Percentiles rank a stretch among this genome's conserved stretches.
Evolutionary conservation across 441 rosid genomes (phyloP).

Genomic region (Gossypium trilobum): DNA sequence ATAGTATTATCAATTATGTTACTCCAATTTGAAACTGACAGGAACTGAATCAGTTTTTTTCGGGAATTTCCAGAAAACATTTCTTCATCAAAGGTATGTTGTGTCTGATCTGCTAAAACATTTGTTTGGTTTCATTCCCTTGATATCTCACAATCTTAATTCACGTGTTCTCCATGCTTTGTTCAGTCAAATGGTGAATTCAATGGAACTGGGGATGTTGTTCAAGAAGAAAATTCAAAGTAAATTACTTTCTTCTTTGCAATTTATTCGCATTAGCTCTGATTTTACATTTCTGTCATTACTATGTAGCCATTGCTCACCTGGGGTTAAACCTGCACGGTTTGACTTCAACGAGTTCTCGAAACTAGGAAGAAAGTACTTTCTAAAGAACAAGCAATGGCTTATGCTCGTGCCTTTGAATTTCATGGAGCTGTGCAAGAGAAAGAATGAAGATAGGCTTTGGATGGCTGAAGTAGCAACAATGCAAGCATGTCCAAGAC

Average conservation of each 20-base stretch:
- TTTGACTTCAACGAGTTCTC: conserved; percentile 72
- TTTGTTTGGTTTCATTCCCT: conserved; percentile 5
- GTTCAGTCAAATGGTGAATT: conserved; percentile 38
- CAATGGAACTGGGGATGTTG: conserved; percentile 32
- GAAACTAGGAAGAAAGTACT: conserved; percentile 71
- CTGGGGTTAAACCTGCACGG: conserved; percentile 40
- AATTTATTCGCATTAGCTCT: neutral
- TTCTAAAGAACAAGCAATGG: conserved; percentile 94
- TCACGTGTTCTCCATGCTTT: conserved; percentile 22
- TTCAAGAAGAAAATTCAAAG: conserved; percentile 74
- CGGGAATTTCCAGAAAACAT: conserved; percentile 37
- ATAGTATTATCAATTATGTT: neutral
- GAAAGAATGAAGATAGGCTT: conserved; percentile 79
- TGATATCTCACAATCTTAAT: conserved; percentile 9
- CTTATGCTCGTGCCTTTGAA: conserved; percentile 82
- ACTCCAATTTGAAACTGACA: conserved; percentile 12
- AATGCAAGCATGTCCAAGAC: conserved; percentile 69
- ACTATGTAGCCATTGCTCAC: conserved; percentile 19
- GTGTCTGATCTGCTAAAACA: neutral
- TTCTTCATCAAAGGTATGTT: conserved; percentile 34
- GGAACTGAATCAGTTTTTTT: conserved; percentile 35
- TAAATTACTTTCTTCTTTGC: conserved; percentile 25
- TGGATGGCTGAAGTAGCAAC: conserved; percentile 92
- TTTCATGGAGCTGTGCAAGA: conserved; percentile 78
- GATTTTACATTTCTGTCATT: conserved; percentile 11